Evolutionary conservation across 441 rosid genomes (phyloP).

Genomic region (Pelargonium myrrhifolium): DNA sequence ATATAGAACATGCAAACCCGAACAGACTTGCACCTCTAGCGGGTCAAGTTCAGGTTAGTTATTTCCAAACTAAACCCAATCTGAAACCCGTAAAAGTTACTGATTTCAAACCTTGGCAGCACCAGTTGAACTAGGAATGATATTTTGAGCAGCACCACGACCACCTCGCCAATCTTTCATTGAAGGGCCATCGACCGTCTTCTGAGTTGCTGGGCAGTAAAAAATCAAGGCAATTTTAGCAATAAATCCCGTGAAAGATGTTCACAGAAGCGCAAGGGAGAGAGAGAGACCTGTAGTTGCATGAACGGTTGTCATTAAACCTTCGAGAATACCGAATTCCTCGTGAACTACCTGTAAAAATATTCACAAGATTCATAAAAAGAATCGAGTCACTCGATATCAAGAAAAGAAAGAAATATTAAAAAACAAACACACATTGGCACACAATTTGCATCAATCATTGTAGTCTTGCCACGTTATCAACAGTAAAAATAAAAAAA

Average conservation of each 20-base stretch:
- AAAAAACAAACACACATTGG: too few relatives aligned
- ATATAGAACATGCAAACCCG: too few relatives aligned
- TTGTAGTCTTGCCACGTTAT: too few relatives aligned
- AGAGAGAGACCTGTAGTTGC: constrained; percentile 76
- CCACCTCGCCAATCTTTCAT: constrained; percentile 99
- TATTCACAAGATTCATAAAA: background rate
- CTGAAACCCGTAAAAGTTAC: too few relatives aligned
- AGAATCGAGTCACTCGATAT: background rate
- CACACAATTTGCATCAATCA: too few relatives aligned
- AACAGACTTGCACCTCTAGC: too few relatives aligned
- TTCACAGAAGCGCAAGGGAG: constrained; percentile 9
- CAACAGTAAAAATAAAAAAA: too few relatives aligned
- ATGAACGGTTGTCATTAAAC: constrained; percentile 98
- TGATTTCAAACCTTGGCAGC: constrained; percentile 78
- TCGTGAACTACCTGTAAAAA: constrained; percentile 78
- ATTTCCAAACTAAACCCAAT: too few relatives aligned
- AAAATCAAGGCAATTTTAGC: constrained; percentile 17
- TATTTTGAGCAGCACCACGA: constrained; percentile 94
- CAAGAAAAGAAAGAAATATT: too few relatives aligned
- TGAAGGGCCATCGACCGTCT: constrained; percentile 96
- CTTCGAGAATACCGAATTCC: constrained; percentile 93
- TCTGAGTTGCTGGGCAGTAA: constrained; percentile 71
- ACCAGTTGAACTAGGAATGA: constrained; percentile 98
- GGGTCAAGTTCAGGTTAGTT: too few relatives aligned
- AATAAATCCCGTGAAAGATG: background rate